Conservation (phyloP, 1,139 yeast genomes). For the Debaryomyces sp. region DNA sequence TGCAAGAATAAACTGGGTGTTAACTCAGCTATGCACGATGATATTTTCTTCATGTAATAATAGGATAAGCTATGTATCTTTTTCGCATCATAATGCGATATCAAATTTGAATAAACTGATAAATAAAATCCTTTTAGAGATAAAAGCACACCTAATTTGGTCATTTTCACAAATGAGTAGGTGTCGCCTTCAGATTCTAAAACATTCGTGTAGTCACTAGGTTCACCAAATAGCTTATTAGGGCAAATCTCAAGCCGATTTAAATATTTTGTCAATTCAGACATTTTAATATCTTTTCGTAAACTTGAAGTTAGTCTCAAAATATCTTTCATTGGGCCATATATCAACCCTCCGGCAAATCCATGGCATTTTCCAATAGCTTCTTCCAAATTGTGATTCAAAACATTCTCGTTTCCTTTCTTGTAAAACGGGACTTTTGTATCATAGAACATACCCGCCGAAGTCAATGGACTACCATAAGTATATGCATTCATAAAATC, state of each 20-base stretch:
- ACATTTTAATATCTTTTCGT: constrained; percentile 18
- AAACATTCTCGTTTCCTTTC: not conserved
- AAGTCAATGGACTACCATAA: constrained; percentile 11
- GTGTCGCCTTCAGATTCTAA: constrained; percentile 13
- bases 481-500: constrained; percentile 15
- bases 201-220: constrained; percentile 10
- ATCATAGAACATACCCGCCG: constrained; percentile 15
- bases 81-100: constrained; percentile 32
- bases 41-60: constrained; percentile 32
- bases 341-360: constrained; percentile 13
- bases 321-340: constrained; percentile 13
- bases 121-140: constrained; percentile 28
- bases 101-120: constrained; percentile 35
- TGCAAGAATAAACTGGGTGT: constrained; percentile 24
- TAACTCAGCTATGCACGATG: constrained; percentile 24
- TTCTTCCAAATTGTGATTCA: constrained; percentile 18
- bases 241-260: constrained; percentile 19
- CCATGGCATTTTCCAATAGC: constrained; percentile 16
- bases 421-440: constrained; percentile 11
- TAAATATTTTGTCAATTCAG: constrained; percentile 17
- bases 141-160: constrained; percentile 12
- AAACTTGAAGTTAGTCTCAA: constrained; percentile 12
- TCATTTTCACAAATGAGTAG: constrained; percentile 16
- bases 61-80: constrained; percentile 23
- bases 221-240: constrained; percentile 12